Evolutionary conservation across 1,139 yeast genomes (phyloP).

Genomic region (Candida frijolesensis): DNA sequence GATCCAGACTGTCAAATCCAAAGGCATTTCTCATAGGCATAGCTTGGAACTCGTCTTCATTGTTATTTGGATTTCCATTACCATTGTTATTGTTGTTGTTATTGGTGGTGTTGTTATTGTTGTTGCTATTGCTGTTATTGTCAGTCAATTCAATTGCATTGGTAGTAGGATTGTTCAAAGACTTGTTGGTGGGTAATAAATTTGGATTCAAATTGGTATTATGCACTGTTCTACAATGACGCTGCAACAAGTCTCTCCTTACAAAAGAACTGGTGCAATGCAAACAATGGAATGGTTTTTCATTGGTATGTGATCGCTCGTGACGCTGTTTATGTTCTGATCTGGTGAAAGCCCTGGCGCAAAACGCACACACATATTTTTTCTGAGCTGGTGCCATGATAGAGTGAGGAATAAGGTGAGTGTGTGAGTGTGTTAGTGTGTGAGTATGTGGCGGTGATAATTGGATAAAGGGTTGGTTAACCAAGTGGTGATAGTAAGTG

Average conservation of each 20-base stretch:
- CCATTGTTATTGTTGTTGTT: constrained; percentile 1
- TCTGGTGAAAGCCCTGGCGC: constrained; percentile 79
- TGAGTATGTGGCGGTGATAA: not conserved
- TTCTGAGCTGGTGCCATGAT: constrained; percentile 47
- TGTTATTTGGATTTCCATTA: not conserved
- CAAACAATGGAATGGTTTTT: constrained; percentile 76
- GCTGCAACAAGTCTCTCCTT: constrained; percentile 69
- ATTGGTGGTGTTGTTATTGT: not conserved
- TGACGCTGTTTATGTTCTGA: constrained; percentile 83
- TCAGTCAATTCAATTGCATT: constrained; percentile 9
- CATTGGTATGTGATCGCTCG: constrained; percentile 82
- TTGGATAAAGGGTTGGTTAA: constrained; percentile 1
- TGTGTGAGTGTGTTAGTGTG: not conserved
- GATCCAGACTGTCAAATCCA: constrained; percentile 8
- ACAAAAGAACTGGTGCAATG: constrained; percentile 76
- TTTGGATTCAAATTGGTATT: constrained; percentile 25
- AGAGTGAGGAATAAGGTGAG: not conserved
- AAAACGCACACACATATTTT: constrained; percentile 76
- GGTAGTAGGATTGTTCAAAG: constrained; percentile 16
- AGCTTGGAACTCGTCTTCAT: constrained; percentile 1
- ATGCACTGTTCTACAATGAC: constrained; percentile 82
- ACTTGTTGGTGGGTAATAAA: constrained; percentile 15
- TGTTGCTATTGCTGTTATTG: constrained; percentile 3
- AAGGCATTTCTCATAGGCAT: not conserved
- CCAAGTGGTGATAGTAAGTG: not conserved